These are phyloP conservation scores for Trametes maxima DNA, from an alignment of 768 basidiomycete species.

Conservation along the genomic window DNA sequence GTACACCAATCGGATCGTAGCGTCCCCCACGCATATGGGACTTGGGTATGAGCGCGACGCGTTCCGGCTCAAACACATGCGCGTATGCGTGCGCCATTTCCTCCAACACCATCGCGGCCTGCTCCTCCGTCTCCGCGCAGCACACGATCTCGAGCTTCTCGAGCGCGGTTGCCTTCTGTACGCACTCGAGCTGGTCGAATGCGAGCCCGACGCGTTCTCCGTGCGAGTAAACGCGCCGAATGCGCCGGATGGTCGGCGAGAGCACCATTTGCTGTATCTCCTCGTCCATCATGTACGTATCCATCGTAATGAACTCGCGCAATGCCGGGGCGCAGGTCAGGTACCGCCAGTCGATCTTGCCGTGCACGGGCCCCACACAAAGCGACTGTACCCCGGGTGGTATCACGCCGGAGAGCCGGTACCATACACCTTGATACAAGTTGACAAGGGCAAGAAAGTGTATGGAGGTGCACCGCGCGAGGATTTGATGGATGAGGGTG, in stretches of 20 bases:
- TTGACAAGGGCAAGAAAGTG: constrained; percentile 35
- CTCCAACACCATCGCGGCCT: constrained; percentile 1
- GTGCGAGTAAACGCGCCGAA: constrained; percentile 33
- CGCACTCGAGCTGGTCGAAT: constrained; percentile 34
- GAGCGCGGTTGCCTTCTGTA: constrained; percentile 29
- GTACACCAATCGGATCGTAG: constrained; percentile 34
- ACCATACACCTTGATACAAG: constrained; percentile 37
- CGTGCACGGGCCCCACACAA: constrained; percentile 40
- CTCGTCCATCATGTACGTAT: constrained; percentile 39
- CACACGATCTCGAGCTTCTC: constrained; percentile 34
- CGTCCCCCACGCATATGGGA: constrained; percentile 26
- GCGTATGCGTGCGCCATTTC: not conserved
- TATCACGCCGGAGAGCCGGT: constrained; percentile 34
- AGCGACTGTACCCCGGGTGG: constrained; percentile 37
- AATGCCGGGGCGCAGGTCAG: constrained; percentile 29
- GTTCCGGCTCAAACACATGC: constrained; percentile 6
- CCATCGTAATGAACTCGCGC: constrained; percentile 36
- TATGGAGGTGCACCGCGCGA: constrained; percentile 34
- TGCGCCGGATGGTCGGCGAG: constrained; percentile 32
- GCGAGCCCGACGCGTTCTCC: constrained; percentile 24
- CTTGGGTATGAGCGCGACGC: constrained; percentile 11
- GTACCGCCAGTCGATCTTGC: constrained; percentile 32
- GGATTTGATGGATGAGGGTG: constrained; percentile 32
- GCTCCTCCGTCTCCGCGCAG: constrained; percentile 9
- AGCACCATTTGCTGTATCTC: constrained; percentile 37